Evolutionary conservation across 2,329 filamentous ascomycete genomes (phyloP), one percentile per base, ranked within the genome.

Genomic region (Akanthomyces muscarius): DNA sequence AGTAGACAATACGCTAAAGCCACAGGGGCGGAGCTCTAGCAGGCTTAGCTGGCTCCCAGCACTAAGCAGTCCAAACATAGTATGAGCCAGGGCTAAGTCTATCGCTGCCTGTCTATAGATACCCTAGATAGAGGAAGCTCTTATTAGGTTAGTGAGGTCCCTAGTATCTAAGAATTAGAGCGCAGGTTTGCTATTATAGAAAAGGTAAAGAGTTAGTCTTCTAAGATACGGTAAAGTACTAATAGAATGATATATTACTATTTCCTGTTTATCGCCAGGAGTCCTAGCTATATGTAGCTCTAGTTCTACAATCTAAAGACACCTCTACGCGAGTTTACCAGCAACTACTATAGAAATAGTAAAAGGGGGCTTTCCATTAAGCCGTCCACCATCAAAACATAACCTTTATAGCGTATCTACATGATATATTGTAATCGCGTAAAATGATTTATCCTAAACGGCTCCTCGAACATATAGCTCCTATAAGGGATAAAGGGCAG

Each of bases 61-160:
- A 55, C 53, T 55, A 23, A 55, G 53, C 53, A 55, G 36, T 55
- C 38, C 53, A 55, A 55, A 55, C 36, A 55, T 55, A 38, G 53
- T 55, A 55, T 14, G 53, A 55, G 53, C 53, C 53, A 55, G 53
- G 53, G 53, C 53, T 55, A 38, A 55, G 53, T 55, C 53, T 55
- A 55, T 30, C 25, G 53, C 53, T 55, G 38, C 53, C 53, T 44
- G 38, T 44, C 53, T 55, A 55, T 44, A 55, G 53, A 55, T 28
- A 30, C 53, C 52, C 53, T 55, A 38, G 36, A 55, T 55, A 38
- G 38, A 55, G 53, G 53, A 55, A 55, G 36, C 36, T 55, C 21
- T 55, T 38, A 2, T 55, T 44, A 21, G 36, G 53, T 53, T 33
- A 33, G 51, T 53, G 51, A 53, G 51, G 51, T 44, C 11, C 53